These are phyloP conservation scores for Pyrus bretschneideri DNA, from an alignment of 306 rosid species.

Conservation along the genomic window DNA sequence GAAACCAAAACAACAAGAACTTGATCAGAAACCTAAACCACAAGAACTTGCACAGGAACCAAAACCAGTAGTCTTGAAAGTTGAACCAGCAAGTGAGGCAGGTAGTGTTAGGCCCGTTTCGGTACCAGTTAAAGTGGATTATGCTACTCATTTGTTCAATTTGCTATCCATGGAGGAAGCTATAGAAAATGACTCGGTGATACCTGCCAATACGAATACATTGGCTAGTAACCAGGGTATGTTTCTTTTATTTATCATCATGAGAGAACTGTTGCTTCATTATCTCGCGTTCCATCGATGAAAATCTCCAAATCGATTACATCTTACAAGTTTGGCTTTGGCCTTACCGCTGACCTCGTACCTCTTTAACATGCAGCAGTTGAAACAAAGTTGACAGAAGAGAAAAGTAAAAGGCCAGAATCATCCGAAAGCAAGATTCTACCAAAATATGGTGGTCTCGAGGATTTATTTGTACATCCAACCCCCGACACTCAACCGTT, in stretches of 20 bases:
- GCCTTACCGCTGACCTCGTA: background rate
- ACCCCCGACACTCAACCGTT: background rate
- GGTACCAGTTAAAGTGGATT: conserved; percentile 12
- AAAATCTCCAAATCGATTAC: background rate
- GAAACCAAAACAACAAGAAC: background rate
- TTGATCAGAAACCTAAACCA: background rate
- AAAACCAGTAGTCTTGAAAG: background rate
- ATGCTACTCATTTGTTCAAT: conserved; percentile 13
- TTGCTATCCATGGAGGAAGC: conserved; percentile 9
- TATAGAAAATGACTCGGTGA: background rate
- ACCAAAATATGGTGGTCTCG: conserved; percentile 1
- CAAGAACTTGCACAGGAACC: background rate
- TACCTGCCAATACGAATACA: background rate
- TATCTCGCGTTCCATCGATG: background rate
- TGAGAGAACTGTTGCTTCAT: background rate
- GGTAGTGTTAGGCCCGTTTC: background rate
- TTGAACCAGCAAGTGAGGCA: background rate
- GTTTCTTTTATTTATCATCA: background rate
- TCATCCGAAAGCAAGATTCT: conserved; percentile 3
- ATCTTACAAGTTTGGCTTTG: background rate
- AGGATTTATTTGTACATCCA: conserved; percentile 4
- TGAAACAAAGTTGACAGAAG: background rate
- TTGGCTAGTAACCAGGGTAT: background rate
- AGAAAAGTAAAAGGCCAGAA: background rate
- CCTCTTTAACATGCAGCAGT: conserved; percentile 5